Conservation (phyloP, 306 rosid genomes). For the Dalbergia oliveri region DNA sequence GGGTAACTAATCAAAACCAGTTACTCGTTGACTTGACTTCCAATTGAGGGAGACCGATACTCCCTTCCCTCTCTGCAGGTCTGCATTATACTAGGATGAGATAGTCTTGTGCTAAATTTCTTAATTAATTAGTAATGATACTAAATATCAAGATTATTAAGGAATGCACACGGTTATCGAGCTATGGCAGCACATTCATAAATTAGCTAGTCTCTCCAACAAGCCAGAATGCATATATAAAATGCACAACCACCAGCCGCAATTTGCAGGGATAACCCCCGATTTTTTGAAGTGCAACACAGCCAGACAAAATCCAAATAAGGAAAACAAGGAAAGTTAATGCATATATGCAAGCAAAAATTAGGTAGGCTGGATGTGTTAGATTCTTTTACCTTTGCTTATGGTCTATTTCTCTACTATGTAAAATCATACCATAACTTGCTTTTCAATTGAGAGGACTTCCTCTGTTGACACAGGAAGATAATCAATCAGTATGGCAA, state of each 20-base stretch:
- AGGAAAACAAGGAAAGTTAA: background rate
- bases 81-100: background rate
- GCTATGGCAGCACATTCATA: background rate
- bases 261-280: background rate
- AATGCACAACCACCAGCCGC: too few relatives aligned
- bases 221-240: too few relatives aligned
- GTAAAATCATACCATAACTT: background rate
- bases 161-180: background rate
- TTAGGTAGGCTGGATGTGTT: too few relatives aligned
- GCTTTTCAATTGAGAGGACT: slow-evolving; percentile 38
- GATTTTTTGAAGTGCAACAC: background rate
- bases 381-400: too few relatives aligned
- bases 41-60: too few relatives aligned
- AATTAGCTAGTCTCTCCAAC: background rate
- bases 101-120: background rate
- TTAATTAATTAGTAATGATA: background rate
- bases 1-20: too few relatives aligned
- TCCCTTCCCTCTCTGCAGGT: background rate
- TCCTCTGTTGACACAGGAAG: background rate
- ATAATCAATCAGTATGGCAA: slow-evolving; percentile 23
- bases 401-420: background rate
- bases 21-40: too few relatives aligned
- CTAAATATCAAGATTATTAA: background rate
- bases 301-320: background rate
- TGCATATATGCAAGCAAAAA: background rate